Conservation (phyloP, 1,139 yeast species). For the Blastobotrys malaysiensis region DNA sequence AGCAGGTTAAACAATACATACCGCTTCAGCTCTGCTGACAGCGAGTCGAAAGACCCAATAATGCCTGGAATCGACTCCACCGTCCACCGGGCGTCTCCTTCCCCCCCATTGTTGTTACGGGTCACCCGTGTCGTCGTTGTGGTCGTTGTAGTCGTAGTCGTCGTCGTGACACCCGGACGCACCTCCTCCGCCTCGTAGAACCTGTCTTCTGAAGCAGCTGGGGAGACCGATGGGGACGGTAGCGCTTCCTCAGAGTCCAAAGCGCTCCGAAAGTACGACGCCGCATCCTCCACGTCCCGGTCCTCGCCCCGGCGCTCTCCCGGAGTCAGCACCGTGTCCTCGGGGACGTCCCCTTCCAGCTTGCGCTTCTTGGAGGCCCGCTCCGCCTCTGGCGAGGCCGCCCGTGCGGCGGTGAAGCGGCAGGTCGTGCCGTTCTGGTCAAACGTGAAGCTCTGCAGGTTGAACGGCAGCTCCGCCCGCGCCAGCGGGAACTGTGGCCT, state of each 20-base stretch:
- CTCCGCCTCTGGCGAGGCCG: not conserved
- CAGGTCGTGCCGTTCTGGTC: slow-evolving; percentile 2
- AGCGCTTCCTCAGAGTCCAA: not conserved
- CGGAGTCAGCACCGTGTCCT: not conserved
- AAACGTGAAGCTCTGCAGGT: slow-evolving; percentile 28
- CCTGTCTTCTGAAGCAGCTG: not conserved
- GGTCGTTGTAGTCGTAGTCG: slow-evolving; percentile 11
- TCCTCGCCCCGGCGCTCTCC: not conserved
- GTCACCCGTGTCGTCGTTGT: not conserved
- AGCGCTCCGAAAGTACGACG: not conserved
- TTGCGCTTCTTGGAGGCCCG: not conserved
- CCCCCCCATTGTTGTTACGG: not conserved
- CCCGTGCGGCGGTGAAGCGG: not conserved
- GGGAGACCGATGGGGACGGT: not conserved
- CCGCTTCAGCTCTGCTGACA: slow-evolving; percentile 33
- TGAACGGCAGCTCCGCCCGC: slow-evolving; percentile 30
- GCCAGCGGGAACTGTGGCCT: slow-evolving; percentile 26
- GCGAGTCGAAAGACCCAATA: slow-evolving; percentile 30
- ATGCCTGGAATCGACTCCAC: slow-evolving; percentile 24
- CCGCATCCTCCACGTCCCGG: not conserved
- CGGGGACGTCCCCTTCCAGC: not conserved
- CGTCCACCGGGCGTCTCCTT: not conserved
- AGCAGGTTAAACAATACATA: slow-evolving; percentile 54
- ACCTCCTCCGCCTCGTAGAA: not conserved
- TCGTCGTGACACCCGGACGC: slow-evolving; percentile 1